These are phyloP conservation scores for Malassezia dermatis DNA, from an alignment of 1,284 basidiomycete species.

Conservation along the genomic window DNA sequence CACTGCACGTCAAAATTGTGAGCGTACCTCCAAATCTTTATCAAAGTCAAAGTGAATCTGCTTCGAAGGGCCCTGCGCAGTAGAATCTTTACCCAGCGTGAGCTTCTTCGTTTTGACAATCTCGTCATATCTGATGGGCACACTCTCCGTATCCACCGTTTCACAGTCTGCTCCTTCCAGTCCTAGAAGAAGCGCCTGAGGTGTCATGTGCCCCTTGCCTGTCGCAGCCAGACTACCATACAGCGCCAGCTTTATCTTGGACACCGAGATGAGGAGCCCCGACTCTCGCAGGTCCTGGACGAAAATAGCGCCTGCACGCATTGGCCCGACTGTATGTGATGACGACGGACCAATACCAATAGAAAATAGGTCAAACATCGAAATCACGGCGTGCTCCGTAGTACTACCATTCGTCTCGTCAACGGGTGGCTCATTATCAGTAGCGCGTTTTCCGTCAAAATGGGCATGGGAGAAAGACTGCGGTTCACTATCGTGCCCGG, in stretches of 20 bases:
- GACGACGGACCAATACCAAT: constrained; percentile 58
- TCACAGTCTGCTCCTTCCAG: constrained; percentile 62
- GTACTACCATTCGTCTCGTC: constrained; percentile 12
- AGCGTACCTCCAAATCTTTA: constrained; percentile 58
- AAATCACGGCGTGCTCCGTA: constrained; percentile 78
- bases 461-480: constrained; percentile 19
- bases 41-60: constrained; percentile 71
- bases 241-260: constrained; percentile 72
- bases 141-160: constrained; percentile 72
- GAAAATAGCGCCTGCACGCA: constrained; percentile 82
- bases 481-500: not conserved
- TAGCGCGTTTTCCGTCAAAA: not conserved
- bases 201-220: constrained; percentile 89
- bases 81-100: constrained; percentile 55
- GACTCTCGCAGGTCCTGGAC: constrained; percentile 59
- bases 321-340: constrained; percentile 64
- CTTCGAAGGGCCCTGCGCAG: constrained; percentile 11
- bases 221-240: constrained; percentile 55
- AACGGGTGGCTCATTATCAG: not conserved
- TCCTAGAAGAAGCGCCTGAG: constrained; percentile 80
- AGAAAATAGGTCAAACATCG: constrained; percentile 67
- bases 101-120: constrained; percentile 62
- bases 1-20: constrained; percentile 52
- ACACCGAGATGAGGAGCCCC: constrained; percentile 62
- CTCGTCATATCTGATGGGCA: constrained; percentile 57